Percentiles rank a stretch among this genome's conserved stretches.
Evolutionary conservation across 305 asterid genomes (phyloP).

Genomic region (Vinca major): DNA sequence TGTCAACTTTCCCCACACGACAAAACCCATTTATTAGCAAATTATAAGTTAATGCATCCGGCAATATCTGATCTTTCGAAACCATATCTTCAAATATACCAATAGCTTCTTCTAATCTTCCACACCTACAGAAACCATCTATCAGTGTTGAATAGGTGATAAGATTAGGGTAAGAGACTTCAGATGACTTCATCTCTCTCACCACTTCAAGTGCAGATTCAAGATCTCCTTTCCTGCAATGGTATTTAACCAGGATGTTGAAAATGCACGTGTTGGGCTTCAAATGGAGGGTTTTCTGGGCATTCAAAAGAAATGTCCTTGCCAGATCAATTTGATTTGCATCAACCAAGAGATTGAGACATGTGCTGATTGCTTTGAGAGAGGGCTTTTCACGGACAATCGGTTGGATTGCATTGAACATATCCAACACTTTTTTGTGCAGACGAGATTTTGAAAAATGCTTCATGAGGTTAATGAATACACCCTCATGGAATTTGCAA

Average conservation of each 20-base stretch:
- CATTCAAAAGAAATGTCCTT: conserved; percentile 45
- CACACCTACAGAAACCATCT: conserved; percentile 59
- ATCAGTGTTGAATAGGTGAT: conserved; percentile 82
- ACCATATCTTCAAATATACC: conserved; percentile 74
- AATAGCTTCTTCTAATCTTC: conserved; percentile 61
- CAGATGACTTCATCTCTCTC: conserved; percentile 66
- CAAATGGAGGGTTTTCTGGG: conserved; percentile 48
- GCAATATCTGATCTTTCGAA: conserved; percentile 58
- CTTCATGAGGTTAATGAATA: conserved; percentile 84
- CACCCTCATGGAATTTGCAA: conserved; percentile 75
- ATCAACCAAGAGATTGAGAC: conserved; percentile 78
- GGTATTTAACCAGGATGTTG: conserved; percentile 82
- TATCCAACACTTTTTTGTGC: conserved; percentile 62
- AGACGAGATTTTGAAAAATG: conserved; percentile 56
- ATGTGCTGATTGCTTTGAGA: conserved; percentile 72
- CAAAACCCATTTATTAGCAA: conserved; percentile 62
- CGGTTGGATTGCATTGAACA: conserved; percentile 52
- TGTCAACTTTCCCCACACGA: conserved; percentile 49
- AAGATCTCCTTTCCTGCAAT: conserved; percentile 60
- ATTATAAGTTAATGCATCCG: conserved; percentile 81
- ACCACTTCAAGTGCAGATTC: conserved; percentile 63
- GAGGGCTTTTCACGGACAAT: conserved; percentile 72
- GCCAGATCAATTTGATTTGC: conserved; percentile 56
- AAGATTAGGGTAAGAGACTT: conserved; percentile 56
- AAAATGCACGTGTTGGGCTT: conserved; percentile 77